These are phyloP conservation scores for Pseudogymnoascus sp. DNA, from an alignment of 2,329 filamentous ascomycete genomes.

Conservation along the genomic window DNA sequence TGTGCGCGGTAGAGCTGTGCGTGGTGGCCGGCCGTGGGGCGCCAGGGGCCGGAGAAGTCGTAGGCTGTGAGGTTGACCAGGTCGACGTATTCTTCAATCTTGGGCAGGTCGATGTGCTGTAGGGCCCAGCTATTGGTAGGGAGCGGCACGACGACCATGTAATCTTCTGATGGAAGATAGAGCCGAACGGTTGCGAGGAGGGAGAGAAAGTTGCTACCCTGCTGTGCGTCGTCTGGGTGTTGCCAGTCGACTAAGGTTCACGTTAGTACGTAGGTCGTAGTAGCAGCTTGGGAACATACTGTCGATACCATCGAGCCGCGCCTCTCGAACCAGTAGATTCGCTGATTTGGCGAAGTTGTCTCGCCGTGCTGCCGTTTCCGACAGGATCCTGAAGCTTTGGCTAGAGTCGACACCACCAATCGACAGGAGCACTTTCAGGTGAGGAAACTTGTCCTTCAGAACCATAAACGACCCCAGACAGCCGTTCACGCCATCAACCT, in stretches of 20 bases:
- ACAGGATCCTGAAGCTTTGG: slow-evolving; percentile 61
- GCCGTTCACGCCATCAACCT: slow-evolving; percentile 63
- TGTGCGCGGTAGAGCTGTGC: slow-evolving; percentile 62
- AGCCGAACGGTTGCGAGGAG: slow-evolving; percentile 61
- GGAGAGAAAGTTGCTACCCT: slow-evolving; percentile 64
- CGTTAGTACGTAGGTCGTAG: not conserved
- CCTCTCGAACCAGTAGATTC: slow-evolving; percentile 59
- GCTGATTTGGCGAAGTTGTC: slow-evolving; percentile 67
- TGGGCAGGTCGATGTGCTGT: slow-evolving; percentile 59
- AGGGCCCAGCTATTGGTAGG: slow-evolving; percentile 61
- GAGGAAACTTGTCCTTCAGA: slow-evolving; percentile 62
- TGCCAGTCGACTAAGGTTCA: slow-evolving; percentile 65
- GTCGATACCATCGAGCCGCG: slow-evolving; percentile 68
- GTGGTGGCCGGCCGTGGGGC: slow-evolving; percentile 61
- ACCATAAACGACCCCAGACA: slow-evolving; percentile 67
- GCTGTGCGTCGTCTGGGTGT: slow-evolving; percentile 57
- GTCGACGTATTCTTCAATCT: slow-evolving; percentile 60
- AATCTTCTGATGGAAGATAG: slow-evolving; percentile 60
- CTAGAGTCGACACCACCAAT: slow-evolving; percentile 63
- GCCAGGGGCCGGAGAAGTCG: slow-evolving; percentile 71
- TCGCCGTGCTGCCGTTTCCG: slow-evolving; percentile 50
- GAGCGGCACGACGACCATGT: slow-evolving; percentile 64
- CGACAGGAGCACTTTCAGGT: slow-evolving; percentile 70
- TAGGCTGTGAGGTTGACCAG: slow-evolving; percentile 75
- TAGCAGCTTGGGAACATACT: slow-evolving; percentile 41